These are phyloP conservation scores for Akanthomyces muscarius DNA, from an alignment of 2,329 filamentous ascomycete species.

Conservation along the genomic window DNA sequence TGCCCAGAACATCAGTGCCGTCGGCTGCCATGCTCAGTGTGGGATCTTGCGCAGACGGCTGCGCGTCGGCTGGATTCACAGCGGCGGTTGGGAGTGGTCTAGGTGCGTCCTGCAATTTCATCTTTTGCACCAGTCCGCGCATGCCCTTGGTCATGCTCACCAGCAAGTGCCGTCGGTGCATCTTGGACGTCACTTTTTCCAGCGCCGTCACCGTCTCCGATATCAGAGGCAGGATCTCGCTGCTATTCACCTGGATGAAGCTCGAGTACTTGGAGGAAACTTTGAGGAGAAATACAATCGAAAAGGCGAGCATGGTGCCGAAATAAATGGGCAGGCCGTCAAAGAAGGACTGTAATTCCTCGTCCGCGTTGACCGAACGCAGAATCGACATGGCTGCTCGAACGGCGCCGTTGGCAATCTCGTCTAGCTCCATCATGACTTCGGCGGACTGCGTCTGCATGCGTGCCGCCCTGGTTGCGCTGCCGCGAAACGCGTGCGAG, in stretches of 20 bases:
- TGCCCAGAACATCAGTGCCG: not conserved
- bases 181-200: constrained; percentile 12
- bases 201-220: constrained; percentile 10
- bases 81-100: not conserved
- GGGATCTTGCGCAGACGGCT: constrained; percentile 3
- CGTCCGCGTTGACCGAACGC: constrained; percentile 12
- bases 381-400: constrained; percentile 14
- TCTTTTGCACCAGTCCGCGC: constrained; percentile 15
- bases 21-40: not conserved
- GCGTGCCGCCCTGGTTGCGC: not conserved
- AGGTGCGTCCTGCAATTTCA: not conserved
- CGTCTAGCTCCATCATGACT: constrained; percentile 14
- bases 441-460: constrained; percentile 11
- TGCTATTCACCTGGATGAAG: constrained; percentile 10
- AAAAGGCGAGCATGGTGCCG: constrained; percentile 14
- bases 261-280: constrained; percentile 10
- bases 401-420: constrained; percentile 13
- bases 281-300: constrained; percentile 14
- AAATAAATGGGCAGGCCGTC: constrained; percentile 17
- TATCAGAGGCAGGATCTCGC: constrained; percentile 11
- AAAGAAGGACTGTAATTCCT: constrained; percentile 16
- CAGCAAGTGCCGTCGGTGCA: constrained; percentile 13
- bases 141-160: constrained; percentile 17
- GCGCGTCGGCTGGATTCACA: not conserved
- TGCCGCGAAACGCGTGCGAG: constrained; percentile 18